phyloP scores from a whole-genome alignment of 768 basidiomycete species.

The Krasilnikovozyma curviuscula region DNA sequence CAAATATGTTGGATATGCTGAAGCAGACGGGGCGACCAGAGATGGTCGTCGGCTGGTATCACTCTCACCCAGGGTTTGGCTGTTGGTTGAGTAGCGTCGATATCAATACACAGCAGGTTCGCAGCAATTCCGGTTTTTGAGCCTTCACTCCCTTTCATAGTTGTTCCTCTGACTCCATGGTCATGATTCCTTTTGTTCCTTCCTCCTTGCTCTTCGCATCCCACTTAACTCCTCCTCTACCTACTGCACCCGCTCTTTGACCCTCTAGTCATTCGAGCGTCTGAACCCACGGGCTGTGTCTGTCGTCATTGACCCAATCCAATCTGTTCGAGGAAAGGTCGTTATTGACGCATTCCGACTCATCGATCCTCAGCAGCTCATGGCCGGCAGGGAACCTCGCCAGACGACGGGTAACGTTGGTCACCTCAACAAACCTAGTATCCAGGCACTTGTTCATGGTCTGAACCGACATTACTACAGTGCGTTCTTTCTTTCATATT shows the following conservation, averaged over 20 bases:
- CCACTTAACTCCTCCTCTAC: background rate
- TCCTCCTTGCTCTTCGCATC: background rate
- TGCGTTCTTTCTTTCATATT: constrained; percentile 1
- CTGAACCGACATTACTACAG: constrained; percentile 14
- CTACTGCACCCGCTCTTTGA: background rate
- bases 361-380: constrained; percentile 75
- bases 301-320: constrained; percentile 94
- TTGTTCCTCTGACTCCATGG: background rate
- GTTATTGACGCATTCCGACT: constrained; percentile 98
- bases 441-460: constrained; percentile 51
- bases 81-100: constrained; percentile 99
- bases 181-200: background rate
- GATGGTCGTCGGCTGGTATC: constrained; percentile 99
- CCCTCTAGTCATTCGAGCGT: constrained; percentile 73
- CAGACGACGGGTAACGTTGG: constrained; percentile 98
- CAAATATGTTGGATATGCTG: constrained; percentile 95
- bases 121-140: constrained; percentile 9
- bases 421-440: constrained; percentile 97
- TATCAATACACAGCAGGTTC: constrained; percentile 92
- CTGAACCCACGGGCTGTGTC: constrained; percentile 84
- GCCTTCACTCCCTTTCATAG: too few species aligned
- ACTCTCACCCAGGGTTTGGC: constrained; percentile 98
- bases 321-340: constrained; percentile 90
- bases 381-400: constrained; percentile 80
- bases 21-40: constrained; percentile 97